Conservation (phyloP, 352 stramenopile species). For the Globisporangium emineosum region DNA sequence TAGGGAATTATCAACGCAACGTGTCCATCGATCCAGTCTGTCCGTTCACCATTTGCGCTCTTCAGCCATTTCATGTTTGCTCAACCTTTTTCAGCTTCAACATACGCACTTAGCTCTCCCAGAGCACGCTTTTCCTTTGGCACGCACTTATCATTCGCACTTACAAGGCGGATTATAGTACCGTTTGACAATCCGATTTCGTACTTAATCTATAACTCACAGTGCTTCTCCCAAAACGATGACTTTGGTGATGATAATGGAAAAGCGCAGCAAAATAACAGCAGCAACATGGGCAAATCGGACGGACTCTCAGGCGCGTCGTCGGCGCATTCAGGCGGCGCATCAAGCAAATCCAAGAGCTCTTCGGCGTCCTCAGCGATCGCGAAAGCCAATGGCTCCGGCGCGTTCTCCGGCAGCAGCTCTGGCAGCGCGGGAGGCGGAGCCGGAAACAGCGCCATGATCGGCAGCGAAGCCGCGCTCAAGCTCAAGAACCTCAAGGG, state of each 20-base stretch:
- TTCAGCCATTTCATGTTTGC: background rate
- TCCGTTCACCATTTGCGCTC: background rate
- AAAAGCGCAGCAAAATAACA: background rate
- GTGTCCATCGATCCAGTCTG: background rate
- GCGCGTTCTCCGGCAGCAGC: background rate
- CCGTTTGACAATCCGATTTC: background rate
- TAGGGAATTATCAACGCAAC: background rate
- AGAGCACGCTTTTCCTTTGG: no score
- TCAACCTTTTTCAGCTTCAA: conserved; percentile 1
- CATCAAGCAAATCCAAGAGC: conserved; percentile 16
- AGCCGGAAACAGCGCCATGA: conserved; percentile 15
- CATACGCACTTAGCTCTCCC: no score
- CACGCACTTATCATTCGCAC: no score
- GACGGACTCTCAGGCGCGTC: conserved; percentile 4
- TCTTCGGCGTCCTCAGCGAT: conserved; percentile 4
- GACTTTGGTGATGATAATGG: background rate
- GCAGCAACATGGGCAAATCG: conserved; percentile 7
- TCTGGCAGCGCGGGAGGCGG: conserved; percentile 2
- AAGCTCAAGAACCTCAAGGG: conserved; percentile 55
- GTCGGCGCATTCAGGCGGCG: background rate
- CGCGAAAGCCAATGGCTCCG: conserved; percentile 12
- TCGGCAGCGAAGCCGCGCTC: conserved; percentile 28
- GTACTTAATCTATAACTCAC: background rate
- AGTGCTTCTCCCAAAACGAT: background rate
- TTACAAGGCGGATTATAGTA: no score